Base-by-base conservation (phyloP, 192 early-diverging fungal species). In the Rhizoclosmatium sp. region DNA sequence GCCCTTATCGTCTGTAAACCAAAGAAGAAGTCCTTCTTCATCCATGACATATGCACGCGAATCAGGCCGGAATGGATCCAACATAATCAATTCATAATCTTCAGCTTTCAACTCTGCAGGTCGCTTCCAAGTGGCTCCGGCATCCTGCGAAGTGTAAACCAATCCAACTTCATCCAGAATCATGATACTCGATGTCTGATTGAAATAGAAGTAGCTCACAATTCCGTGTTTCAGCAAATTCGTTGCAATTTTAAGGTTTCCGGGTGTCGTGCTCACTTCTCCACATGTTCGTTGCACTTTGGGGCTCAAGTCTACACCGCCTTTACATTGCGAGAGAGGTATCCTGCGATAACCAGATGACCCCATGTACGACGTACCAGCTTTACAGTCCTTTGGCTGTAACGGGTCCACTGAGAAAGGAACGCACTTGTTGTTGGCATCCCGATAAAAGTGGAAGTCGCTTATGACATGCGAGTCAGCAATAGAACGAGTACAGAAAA, bases 261-360 rank as follows among this genome's bases (percentile, higher is more conserved):
- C 78, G 9, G 83, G 65, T 2, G 23, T 39, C 2, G 21, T 49
- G 40, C 45, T 47, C 3, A 47, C n/a, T 23, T 89, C 84, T 23
- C 91, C 92, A 75, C 96, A 99, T 4, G 88, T 81, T 59, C 93
- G 88, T 49, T 94, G 80, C 3, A 92, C 87, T 46, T 89, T 87
- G 48, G 89, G 69, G 0, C 86, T 75, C 66, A 93, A 75, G 54
- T 96, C 89, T 2, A 87, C 51, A 14, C 95, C 96, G 62, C 91
- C 95, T 19, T 82, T 82, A 82, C 98, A 99, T 65, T 88, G 82
- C 54, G 93, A 93, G 45, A 89, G 85, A 2, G 89, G 75, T 31
- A 94, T 91, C 69, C 93, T 95, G 16, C 87, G 85, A 82, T 97
- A 98, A 21, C 97, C 96, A 23, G 94, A 94, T 16, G 90, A 87